Conservation (phyloP, 495 filamentous ascomycete genomes). For the Penicillium atrosanguineum region DNA sequence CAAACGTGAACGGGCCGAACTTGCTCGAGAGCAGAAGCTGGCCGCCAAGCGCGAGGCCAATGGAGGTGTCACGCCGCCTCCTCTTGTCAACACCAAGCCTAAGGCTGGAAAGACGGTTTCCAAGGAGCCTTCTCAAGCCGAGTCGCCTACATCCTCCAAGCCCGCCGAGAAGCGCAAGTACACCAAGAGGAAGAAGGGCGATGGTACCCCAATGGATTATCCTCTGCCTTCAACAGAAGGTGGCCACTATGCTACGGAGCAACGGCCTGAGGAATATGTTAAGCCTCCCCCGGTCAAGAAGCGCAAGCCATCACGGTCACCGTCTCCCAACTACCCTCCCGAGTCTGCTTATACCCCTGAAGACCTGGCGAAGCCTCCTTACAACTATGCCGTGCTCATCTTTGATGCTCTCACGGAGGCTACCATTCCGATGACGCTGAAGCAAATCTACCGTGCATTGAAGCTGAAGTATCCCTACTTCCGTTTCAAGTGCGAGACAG, state of each 20-base stretch:
- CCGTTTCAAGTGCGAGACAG: constrained; percentile 73
- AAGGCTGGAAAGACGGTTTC: constrained; percentile 56
- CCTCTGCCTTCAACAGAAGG: constrained; percentile 46
- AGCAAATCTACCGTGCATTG: constrained; percentile 90
- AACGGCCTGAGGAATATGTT: constrained; percentile 41
- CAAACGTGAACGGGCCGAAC: constrained; percentile 70
- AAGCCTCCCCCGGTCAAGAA: constrained; percentile 51
- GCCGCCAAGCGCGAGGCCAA: constrained; percentile 48
- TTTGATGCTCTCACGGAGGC: constrained; percentile 83
- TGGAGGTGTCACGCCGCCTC: constrained; percentile 40
- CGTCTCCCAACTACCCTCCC: constrained; percentile 69
- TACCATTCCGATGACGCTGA: constrained; percentile 70
- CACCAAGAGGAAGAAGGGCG: constrained; percentile 68
- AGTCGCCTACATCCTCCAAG: constrained; percentile 53
- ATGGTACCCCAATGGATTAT: constrained; percentile 42
- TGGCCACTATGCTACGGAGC: constrained; percentile 43
- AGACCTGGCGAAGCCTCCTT: constrained; percentile 77
- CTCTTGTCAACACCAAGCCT: constrained; percentile 27
- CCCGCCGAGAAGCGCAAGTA: constrained; percentile 71
- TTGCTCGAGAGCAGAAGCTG: constrained; percentile 60
- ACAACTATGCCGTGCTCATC: constrained; percentile 88
- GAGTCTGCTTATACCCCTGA: constrained; percentile 78
- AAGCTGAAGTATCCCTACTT: constrained; percentile 88
- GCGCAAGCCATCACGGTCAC: constrained; percentile 59
- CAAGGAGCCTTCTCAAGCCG: constrained; percentile 43